Conservation (phyloP, 345 rosid species). For the Dipteronia dyeriana region DNA sequence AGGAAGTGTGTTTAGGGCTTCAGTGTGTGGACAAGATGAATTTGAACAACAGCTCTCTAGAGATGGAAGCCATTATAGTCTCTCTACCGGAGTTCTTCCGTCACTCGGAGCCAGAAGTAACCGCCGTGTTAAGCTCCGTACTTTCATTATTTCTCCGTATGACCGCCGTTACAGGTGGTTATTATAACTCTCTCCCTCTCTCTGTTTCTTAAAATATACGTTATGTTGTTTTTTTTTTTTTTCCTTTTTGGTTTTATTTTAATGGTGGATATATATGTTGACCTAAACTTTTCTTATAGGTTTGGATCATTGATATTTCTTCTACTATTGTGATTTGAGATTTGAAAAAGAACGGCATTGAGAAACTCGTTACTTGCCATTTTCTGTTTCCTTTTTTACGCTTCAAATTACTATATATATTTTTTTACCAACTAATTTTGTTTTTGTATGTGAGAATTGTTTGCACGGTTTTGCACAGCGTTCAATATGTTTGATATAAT, state of each 20-base stretch:
- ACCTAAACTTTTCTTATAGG: not conserved
- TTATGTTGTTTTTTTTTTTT: not conserved
- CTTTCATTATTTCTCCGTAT: conserved; percentile 70
- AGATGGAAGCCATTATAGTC: conserved; percentile 87
- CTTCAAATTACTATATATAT: not conserved
- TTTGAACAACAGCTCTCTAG: conserved; percentile 77
- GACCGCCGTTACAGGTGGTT: conserved; percentile 79
- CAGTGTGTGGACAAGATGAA: conserved; percentile 64
- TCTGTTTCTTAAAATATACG: not conserved
- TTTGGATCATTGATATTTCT: not conserved
- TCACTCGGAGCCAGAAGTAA: conserved; percentile 89
- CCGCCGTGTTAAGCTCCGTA: conserved; percentile 66
- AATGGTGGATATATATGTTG: conserved; percentile 1
- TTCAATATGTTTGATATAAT: not conserved
- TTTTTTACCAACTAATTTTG: not conserved
- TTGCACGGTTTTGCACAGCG: not conserved
- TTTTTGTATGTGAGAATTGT: not conserved
- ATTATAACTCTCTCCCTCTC: not conserved
- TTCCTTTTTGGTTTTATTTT: not conserved
- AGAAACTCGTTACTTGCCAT: conserved; percentile 12
- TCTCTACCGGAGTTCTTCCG: conserved; percentile 80
- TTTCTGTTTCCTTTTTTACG: conserved; percentile 2
- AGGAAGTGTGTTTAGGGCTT: conserved; percentile 39
- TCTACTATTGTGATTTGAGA: not conserved
- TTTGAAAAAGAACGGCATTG: conserved; percentile 26